These are phyloP conservation scores for Xeromyces bisporus DNA, from an alignment of 495 filamentous ascomycete genomes.

Conservation along the genomic window DNA sequence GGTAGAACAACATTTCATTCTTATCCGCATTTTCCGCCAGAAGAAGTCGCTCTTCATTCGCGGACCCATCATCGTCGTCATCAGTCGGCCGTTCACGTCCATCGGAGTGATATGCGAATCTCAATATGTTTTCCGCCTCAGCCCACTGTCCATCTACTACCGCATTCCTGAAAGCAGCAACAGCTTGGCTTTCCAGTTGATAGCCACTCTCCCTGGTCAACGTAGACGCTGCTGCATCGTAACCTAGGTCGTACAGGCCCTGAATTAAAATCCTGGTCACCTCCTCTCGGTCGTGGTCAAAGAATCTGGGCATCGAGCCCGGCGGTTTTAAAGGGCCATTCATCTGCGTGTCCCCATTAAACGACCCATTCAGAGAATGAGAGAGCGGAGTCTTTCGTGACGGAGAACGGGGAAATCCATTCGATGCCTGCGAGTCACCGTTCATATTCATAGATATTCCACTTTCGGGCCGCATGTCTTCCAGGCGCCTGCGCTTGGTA, in stretches of 20 bases:
- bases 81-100: conserved; percentile 29
- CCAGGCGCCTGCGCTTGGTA: conserved; percentile 45
- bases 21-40: conserved; percentile 40
- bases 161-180: conserved; percentile 68
- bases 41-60: conserved; percentile 22
- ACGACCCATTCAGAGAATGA: conserved; percentile 14
- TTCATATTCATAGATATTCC: conserved; percentile 27
- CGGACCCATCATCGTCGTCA: conserved; percentile 12
- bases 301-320: conserved; percentile 31
- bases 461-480: conserved; percentile 43
- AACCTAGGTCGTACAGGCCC: conserved; percentile 73
- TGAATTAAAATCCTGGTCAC: conserved; percentile 88
- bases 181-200: conserved; percentile 69
- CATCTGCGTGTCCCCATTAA: conserved; percentile 26
- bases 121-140: conserved; percentile 67
- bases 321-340: conserved; percentile 31
- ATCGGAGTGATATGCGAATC: conserved; percentile 37
- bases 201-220: conserved; percentile 74
- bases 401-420: conserved; percentile 21
- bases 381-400: conserved; percentile 26
- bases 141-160: conserved; percentile 70
- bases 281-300: conserved; percentile 83
- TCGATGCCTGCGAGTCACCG: conserved; percentile 31
- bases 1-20: conserved; percentile 54
- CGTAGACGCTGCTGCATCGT: conserved; percentile 52